Percentiles rank a stretch among this genome's conserved stretches.
These are phyloP conservation scores for Marchantia polymorpha DNA, from an alignment of 225 moss, liverwort and hornwort genomes.

Conservation along the genomic window DNA sequence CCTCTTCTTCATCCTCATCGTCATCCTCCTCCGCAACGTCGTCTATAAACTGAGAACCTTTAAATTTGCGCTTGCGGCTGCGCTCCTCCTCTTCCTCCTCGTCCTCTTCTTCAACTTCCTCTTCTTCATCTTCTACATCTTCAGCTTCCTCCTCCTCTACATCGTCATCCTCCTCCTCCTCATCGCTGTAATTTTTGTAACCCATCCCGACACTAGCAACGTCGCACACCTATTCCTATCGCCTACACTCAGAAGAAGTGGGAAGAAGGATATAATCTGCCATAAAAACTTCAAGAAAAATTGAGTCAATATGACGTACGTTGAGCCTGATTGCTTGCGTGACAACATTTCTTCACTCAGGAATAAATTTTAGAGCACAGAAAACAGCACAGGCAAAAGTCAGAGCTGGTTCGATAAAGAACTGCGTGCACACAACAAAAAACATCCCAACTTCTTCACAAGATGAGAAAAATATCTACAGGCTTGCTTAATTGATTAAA, in stretches of 20 bases:
- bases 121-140: constrained; percentile 27
- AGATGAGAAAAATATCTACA: too few species aligned
- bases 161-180: constrained; percentile 24
- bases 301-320: too few species aligned
- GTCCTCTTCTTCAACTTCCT: constrained; percentile 39
- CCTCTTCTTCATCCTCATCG: constrained; percentile 87
- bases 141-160: constrained; percentile 22
- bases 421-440: too few species aligned
- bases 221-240: too few species aligned
- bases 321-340: too few species aligned
- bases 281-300: neutral
- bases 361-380: too few species aligned
- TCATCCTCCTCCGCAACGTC: constrained; percentile 96
- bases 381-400: too few species aligned
- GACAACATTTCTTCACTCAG: too few species aligned
- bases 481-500: too few species aligned
- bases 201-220: constrained; percentile 9
- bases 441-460: too few species aligned
- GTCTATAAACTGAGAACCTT: constrained; percentile 85
- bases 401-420: too few species aligned
- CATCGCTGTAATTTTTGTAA: constrained; percentile 27
- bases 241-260: neutral
- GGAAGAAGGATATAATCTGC: neutral
- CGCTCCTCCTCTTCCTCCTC: constrained; percentile 41
- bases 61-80: constrained; percentile 67